Conservation (phyloP, 2,329 filamentous ascomycete species). For the Pestalotiopsis sp. region DNA sequence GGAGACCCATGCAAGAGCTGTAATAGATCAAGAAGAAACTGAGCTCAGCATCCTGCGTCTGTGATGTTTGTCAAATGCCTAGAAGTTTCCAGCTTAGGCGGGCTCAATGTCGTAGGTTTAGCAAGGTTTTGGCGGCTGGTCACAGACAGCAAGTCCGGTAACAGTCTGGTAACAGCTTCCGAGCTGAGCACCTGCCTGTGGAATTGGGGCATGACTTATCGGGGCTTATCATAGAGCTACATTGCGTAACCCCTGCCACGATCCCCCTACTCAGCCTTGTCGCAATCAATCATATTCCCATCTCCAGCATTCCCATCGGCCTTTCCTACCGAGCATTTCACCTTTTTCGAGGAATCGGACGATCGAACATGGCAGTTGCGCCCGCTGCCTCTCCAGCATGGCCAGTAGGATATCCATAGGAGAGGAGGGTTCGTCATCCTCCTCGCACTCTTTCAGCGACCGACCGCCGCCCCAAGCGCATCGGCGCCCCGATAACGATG, state of each 20-base stretch:
- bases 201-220: background rate
- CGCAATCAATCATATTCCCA: background rate
- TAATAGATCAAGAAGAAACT: background rate
- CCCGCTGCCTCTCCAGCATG: background rate
- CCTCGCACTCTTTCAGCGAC: slow-evolving; percentile 23
- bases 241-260: background rate
- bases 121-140: background rate
- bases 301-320: background rate
- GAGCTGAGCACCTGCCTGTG: background rate
- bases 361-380: slow-evolving; percentile 7
- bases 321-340: background rate
- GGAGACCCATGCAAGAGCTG: background rate
- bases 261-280: background rate
- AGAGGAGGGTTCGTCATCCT: slow-evolving; percentile 29
- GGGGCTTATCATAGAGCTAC: background rate
- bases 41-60: no score
- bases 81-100: background rate
- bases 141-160: background rate
- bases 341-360: background rate
- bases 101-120: background rate
- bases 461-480: slow-evolving; percentile 12
- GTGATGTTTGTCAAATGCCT: no score
- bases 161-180: background rate
- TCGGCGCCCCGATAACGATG: slow-evolving; percentile 28
- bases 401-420: slow-evolving; percentile 30